Evolutionary conservation across 371 early-diverging fungal genomes (phyloP).

Genomic region (Conidiobolus incongruus): DNA sequence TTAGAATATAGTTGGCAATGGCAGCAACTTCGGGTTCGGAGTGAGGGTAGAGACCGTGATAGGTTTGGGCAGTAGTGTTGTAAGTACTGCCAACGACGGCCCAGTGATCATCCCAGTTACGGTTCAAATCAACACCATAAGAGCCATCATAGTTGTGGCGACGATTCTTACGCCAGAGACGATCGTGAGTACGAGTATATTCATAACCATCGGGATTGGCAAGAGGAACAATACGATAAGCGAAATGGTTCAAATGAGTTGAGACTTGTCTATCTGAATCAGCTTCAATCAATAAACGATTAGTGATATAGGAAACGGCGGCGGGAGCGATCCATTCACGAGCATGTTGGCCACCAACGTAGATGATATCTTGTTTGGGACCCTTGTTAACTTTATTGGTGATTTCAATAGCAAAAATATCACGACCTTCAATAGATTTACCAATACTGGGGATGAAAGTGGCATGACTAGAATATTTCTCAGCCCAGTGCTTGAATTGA

Average conservation of each 20-base stretch:
- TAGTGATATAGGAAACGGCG: too few relatives aligned
- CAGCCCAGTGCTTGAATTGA: conserved; percentile 1
- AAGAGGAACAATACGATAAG: conserved; percentile 24
- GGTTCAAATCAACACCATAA: too few relatives aligned
- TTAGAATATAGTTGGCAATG: conserved; percentile 14
- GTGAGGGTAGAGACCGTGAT: conserved; percentile 22
- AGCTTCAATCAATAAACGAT: too few relatives aligned
- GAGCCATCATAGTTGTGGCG: conserved; percentile 11
- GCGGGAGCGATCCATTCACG: conserved; percentile 7
- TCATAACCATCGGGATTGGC: conserved; percentile 34
- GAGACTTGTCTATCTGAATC: neutral
- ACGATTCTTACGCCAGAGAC: conserved; percentile 39
- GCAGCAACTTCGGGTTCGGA: conserved; percentile 31
- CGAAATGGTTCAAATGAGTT: conserved; percentile 12
- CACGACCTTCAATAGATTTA: conserved; percentile 1
- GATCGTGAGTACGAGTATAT: conserved; percentile 17
- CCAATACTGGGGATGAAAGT: conserved; percentile 3
- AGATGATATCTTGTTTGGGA: conserved; percentile 2
- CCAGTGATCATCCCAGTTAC: too few relatives aligned
- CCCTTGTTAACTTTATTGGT: neutral
- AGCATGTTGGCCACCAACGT: conserved; percentile 1
- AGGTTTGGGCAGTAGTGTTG: conserved; percentile 21
- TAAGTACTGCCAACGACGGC: too few relatives aligned
- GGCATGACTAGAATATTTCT: neutral
- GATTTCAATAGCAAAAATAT: neutral